These are phyloP conservation scores for Metarhizium brunneum DNA, from an alignment of 2,329 filamentous ascomycete species.

Conservation along the genomic window DNA sequence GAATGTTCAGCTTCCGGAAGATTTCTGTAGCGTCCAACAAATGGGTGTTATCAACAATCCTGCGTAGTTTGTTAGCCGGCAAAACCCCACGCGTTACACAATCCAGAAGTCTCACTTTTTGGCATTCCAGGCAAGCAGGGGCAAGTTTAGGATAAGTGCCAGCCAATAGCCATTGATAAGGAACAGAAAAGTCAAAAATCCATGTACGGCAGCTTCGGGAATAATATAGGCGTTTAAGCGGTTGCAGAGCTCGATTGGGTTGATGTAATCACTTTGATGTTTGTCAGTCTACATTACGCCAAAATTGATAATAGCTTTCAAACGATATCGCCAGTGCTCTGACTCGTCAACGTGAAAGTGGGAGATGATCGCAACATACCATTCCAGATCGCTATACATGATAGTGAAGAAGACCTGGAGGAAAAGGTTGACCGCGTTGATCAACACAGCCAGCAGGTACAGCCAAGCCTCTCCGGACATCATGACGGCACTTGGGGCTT, in stretches of 20 bases:
- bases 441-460: conserved; percentile 93
- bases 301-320: no score
- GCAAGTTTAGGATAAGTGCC: conserved; percentile 82
- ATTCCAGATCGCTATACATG: conserved; percentile 99
- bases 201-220: conserved; percentile 95
- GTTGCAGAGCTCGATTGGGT: conserved; percentile 99
- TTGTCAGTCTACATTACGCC: not conserved
- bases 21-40: conserved; percentile 97
- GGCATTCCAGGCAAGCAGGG: conserved; percentile 83
- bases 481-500: conserved; percentile 15
- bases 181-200: conserved; percentile 90
- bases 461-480: conserved; percentile 99
- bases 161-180: conserved; percentile 99
- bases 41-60: conserved; percentile 95
- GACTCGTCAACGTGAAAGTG: not conserved
- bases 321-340: no score
- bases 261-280: conserved; percentile 82
- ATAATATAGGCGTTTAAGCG: conserved; percentile 99
- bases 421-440: conserved; percentile 99
- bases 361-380: conserved; percentile 50
- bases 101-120: conserved; percentile 74
- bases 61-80: conserved; percentile 25
- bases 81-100: not conserved
- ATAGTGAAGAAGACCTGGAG: conserved; percentile 99
- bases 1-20: conserved; percentile 96